Evolutionary conservation across 371 early-diverging fungal genomes (phyloP), one percentile per base, ranked within the genome.

Genomic region (Apophysomyces sp.): DNA sequence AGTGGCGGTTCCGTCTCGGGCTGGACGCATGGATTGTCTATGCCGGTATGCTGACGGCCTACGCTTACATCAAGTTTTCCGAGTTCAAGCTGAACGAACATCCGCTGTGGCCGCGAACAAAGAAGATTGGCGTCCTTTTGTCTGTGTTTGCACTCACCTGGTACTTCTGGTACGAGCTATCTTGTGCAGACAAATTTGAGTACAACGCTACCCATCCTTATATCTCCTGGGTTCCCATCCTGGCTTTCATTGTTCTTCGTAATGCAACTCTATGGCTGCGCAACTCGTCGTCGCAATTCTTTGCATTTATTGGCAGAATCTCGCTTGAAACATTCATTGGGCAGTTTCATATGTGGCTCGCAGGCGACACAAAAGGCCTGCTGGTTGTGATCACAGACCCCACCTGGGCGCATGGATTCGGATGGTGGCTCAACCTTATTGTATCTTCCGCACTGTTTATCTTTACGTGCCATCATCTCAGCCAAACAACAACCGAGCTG

Each of bases 301-400:
- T 80, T 69, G 55, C 75, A 5, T 86, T 81, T 41, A 75, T 89
- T 26, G 92, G 92, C 18, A 78, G 74, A 27, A 82, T 84, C 59
- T 88, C 88, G 4, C 68, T 92, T 15, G 92, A 92, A 66, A 89
- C 89, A 11, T 91, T 90, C 53, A 86, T 91, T 64, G 85, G 89
- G 15, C 92, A 92, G 73, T 91, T 86, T 72, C 92, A 92, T 65
- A 76, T 91, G 64, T 91, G 89, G 85, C 67, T 92, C 32, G 91
- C 88, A 3, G 86, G 80, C 11, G 91, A 91, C 61, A 90, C 90
- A 16, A 85, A 83, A 51, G 90, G 86, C n/a, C 55, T 90, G 7
- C 66, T 91, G 37, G 73, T 87, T 9, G 62, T 79, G 36, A 21
- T 73, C 24, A 52, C 68, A 37, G 40, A 66, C 58, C 70, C 80